Conservation (phyloP, 1,284 basidiomycete genomes). For the Mycena citricolor region DNA sequence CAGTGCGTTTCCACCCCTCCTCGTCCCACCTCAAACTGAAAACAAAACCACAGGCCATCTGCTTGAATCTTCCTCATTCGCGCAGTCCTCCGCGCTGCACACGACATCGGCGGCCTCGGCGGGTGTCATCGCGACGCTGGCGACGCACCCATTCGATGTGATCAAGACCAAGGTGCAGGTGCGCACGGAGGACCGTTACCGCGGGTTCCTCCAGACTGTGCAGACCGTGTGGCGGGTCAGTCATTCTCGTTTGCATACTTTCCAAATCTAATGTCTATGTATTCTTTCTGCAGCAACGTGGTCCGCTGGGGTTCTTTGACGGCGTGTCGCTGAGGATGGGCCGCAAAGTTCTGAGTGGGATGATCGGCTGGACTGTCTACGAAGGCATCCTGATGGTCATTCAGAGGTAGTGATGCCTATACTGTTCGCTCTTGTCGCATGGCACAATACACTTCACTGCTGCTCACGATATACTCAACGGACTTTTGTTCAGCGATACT, state of each 20-base stretch:
- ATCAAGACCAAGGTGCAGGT: conserved; percentile 94
- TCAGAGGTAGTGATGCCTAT: no score
- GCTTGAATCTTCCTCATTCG: conserved; percentile 38
- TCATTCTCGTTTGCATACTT: conserved; percentile 14
- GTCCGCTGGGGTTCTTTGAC: conserved; percentile 79
- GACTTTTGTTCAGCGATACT: no score
- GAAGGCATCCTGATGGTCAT: conserved; percentile 75
- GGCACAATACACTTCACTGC: no score
- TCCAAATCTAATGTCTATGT: background rate
- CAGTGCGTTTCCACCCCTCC: conserved; percentile 40
- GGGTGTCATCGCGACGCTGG: conserved; percentile 77
- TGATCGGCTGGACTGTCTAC: conserved; percentile 92
- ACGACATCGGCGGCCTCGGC: conserved; percentile 70
- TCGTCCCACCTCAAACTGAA: conserved; percentile 15
- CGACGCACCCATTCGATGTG: conserved; percentile 89
- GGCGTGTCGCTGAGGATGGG: conserved; percentile 81
- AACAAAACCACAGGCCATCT: no score
- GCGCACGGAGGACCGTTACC: conserved; percentile 69
- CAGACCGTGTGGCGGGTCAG: conserved; percentile 67
- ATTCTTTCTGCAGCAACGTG: conserved; percentile 62
- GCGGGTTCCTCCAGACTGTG: conserved; percentile 65
- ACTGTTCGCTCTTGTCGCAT: no score
- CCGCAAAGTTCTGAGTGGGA: conserved; percentile 89
- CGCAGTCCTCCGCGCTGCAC: conserved; percentile 50
- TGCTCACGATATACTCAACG: no score